Base-by-base conservation (phyloP, 2,329 filamentous ascomycete species). In the Xylariaceae sp. region DNA sequence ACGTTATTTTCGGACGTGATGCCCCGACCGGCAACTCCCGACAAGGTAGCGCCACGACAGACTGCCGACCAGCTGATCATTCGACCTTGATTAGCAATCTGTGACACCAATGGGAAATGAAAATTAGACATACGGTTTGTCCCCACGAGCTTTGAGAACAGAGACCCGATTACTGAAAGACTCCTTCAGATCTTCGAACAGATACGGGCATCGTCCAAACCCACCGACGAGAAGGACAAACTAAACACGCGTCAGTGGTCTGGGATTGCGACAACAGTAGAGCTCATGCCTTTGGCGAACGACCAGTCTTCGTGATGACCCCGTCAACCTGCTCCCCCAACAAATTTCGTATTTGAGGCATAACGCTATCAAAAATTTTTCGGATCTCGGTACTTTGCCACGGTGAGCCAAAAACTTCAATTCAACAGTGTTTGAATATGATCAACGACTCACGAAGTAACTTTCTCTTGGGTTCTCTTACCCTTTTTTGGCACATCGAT, bases 211-310 rank as follows among this genome's bases (percentile, higher is more conserved):
- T 30, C 49, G 44, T 31, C 57, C 53, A 10, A 59, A 54, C 2
- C 57, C 55, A 3, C 57, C 57, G 2, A 59, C 57, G 3, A 59
- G 57, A 17, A 59, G 53, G 12, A 59, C 45, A 6, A 38, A 19
- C 15, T 14, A 5, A 12, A 5, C 17, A 27, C 1, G 6, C 36
- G 15, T 43, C 14, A 35, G 39, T 42, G 6, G 30, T 12, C n/a
- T n/a, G 14, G 2, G 15, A 15, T 18, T 36, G 15, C n/a, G 14
- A n/a, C 27, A 35, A 27, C 15, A 22, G 39, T 22, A 45, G 15
- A 11, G 36, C 30, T n/a, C n/a, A 32, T 44, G 53, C 53, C 15
- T 48, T 53, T 9, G 50, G 49, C 2, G 22, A n/a, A 11, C 9
- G 14, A 3, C 6, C 27, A 1, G 49, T 51, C 45, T 49, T 50